Conservation (phyloP, 768 basidiomycete genomes). For the Tulasnella sp. region DNA sequence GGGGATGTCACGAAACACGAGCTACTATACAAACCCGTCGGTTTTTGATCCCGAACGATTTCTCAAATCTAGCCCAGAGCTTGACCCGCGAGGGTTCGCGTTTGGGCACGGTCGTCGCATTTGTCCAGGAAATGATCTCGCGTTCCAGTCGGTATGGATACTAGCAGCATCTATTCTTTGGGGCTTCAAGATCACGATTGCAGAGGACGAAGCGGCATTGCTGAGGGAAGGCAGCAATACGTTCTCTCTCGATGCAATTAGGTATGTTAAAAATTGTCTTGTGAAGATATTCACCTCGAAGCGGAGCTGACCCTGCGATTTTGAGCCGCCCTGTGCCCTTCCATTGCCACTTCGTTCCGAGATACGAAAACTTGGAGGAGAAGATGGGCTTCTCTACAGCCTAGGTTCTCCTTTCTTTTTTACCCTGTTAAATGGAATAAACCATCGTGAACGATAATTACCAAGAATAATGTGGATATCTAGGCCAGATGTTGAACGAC, state of each 20-base stretch:
- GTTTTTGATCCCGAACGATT: conserved; percentile 21
- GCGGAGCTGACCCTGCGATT: not conserved
- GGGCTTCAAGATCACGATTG: not conserved
- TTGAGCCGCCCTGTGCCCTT: not conserved
- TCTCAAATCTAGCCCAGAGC: not conserved
- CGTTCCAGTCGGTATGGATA: not conserved
- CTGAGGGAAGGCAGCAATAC: not conserved
- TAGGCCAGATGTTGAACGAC: too few species aligned
- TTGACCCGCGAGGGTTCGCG: not conserved
- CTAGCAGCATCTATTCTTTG: not conserved
- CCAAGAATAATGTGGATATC: too few species aligned
- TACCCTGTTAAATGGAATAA: too few species aligned
- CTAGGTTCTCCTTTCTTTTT: not conserved
- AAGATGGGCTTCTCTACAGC: not conserved
- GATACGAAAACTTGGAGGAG: not conserved
- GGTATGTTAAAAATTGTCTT: not conserved
- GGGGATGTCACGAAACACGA: not conserved
- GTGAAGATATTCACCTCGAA: not conserved
- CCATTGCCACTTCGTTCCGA: not conserved
- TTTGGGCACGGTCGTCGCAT: not conserved
- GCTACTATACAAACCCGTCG: conserved; percentile 3
- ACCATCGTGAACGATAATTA: too few species aligned
- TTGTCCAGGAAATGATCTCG: not conserved
- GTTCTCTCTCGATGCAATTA: not conserved
- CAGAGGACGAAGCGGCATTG: not conserved